Evolutionary conservation across 2,329 filamentous ascomycete genomes (phyloP), one percentile per base, ranked within the genome.

Genomic region (Pyricularia sp.): DNA sequence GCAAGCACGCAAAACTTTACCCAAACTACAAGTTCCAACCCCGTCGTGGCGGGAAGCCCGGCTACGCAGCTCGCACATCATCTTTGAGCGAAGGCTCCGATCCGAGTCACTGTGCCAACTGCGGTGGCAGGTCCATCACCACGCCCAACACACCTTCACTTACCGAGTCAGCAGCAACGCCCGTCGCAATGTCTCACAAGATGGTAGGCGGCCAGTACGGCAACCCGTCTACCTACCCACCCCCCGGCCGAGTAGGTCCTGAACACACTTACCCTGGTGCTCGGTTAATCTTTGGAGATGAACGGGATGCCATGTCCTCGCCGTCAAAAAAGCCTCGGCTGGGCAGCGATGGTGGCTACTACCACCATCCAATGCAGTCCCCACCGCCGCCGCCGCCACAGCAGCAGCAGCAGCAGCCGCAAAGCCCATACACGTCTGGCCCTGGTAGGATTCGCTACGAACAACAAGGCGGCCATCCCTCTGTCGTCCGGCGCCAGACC

Each of bases 11-110:
- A 75, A 89, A 90, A 72, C 92, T 94, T 79, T 97, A 97, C 77
- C 95, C 95, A 2, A 91, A 92, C 72, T 99, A 99, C 80, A 89
- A 93, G 71, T 99, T 98, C 77, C 93, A 97, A 77, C 95, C 95
- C 50, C 90, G 92, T 25, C 87, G 92, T 50, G 87, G 86, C 72
- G 80, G 79, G 10, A 82, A 82, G 69, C 72, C 64, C 31, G 65
- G 65, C 17, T 28, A n/a, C 6, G 31, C 65, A 20, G 66, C 25
- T 28, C 28, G 30, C 28, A 68, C 23, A 36, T 67, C 36, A 20
- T 20, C 66, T 11, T 7, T 31, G 23, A 20, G 11, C 26, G 66
- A 68, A 9, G n/a, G 55, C 42, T 20, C 28, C 59, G 83, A 86
- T 67, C 79, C 83, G n/a, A 80, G 81, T 28, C 82, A 86, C 72